Conservation (phyloP, 1,284 basidiomycete genomes). For the Ganoderma resinaceum region DNA sequence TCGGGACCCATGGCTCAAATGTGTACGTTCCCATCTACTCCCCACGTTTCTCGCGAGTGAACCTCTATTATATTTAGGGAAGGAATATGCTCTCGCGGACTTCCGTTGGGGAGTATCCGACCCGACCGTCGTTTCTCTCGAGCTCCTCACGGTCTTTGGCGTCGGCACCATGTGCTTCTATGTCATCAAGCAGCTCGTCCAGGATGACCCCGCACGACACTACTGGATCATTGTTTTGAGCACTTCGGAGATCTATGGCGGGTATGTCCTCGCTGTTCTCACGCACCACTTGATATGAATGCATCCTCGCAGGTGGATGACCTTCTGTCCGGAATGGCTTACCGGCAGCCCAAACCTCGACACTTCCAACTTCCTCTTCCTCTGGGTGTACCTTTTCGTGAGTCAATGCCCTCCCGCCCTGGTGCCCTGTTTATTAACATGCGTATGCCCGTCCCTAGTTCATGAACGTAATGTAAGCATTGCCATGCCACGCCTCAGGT, state of each 20-base stretch:
- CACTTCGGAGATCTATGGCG: slow-evolving; percentile 81
- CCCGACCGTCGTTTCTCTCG: slow-evolving; percentile 79
- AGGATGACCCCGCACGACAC: slow-evolving; percentile 70
- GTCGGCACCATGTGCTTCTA: slow-evolving; percentile 76
- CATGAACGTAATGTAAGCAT: slow-evolving; percentile 77
- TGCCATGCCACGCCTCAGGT: not conserved
- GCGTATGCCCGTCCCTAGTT: slow-evolving; percentile 53
- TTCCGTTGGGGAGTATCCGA: slow-evolving; percentile 82
- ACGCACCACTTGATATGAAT: not conserved
- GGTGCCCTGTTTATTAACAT: not conserved
- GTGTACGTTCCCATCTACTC: slow-evolving; percentile 51
- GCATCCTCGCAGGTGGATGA: slow-evolving; percentile 72
- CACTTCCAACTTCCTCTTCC: slow-evolving; percentile 65
- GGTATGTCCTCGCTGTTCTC: slow-evolving; percentile 48
- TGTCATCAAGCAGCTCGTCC: slow-evolving; percentile 68
- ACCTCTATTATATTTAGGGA: slow-evolving; percentile 45
- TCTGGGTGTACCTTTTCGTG: slow-evolving; percentile 56
- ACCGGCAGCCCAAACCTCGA: slow-evolving; percentile 75
- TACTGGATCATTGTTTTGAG: slow-evolving; percentile 83
- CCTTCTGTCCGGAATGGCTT: slow-evolving; percentile 86
- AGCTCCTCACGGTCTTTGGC: slow-evolving; percentile 82
- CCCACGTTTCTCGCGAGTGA: not conserved
- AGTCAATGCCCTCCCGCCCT: slow-evolving; percentile 25
- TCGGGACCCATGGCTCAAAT: slow-evolving; percentile 75
- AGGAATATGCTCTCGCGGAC: slow-evolving; percentile 79